Conservation (phyloP, 1,139 yeast species). For the Casaregolazyma suthepensis region DNA sequence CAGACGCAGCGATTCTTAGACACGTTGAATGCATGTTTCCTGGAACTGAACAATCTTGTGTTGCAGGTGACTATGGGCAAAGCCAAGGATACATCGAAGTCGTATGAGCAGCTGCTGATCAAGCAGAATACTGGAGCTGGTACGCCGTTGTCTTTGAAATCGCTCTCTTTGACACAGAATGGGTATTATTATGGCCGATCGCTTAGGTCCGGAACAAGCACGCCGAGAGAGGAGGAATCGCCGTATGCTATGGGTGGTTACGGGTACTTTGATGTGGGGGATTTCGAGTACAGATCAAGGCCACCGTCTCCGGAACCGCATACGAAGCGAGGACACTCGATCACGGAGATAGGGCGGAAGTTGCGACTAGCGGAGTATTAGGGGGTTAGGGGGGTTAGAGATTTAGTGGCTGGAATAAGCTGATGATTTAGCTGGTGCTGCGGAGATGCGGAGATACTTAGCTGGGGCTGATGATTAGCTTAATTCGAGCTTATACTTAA, state of each 20-base stretch:
- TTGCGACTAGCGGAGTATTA: constrained; percentile 67
- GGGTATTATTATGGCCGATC: constrained; percentile 8
- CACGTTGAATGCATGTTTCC: constrained; percentile 61
- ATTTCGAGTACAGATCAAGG: constrained; percentile 54
- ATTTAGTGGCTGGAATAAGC: no score
- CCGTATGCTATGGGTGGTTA: constrained; percentile 69
- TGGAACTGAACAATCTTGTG: constrained; percentile 56
- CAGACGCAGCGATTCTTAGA: constrained; percentile 80
- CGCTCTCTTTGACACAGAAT: background rate
- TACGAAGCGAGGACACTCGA: constrained; percentile 34
- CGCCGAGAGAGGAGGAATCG: constrained; percentile 29
- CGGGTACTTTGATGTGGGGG: constrained; percentile 70
- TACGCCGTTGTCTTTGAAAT: background rate
- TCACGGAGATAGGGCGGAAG: constrained; percentile 64
- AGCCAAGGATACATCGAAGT: constrained; percentile 14
- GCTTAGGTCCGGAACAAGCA: constrained; percentile 11
- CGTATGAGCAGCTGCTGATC: constrained; percentile 19
- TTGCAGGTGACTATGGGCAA: constrained; percentile 34
- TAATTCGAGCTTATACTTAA: no score
- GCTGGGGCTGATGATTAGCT: no score
- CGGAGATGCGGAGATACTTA: no score
- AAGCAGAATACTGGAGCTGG: background rate
- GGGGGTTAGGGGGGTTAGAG: constrained; percentile 8
- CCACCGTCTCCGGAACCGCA: constrained; percentile 59
- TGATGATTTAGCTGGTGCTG: no score